Evolutionary conservation across 192 early-diverging fungal species (phyloP), one percentile per base, ranked within the genome.

Genomic region (Coemansia sp.): DNA sequence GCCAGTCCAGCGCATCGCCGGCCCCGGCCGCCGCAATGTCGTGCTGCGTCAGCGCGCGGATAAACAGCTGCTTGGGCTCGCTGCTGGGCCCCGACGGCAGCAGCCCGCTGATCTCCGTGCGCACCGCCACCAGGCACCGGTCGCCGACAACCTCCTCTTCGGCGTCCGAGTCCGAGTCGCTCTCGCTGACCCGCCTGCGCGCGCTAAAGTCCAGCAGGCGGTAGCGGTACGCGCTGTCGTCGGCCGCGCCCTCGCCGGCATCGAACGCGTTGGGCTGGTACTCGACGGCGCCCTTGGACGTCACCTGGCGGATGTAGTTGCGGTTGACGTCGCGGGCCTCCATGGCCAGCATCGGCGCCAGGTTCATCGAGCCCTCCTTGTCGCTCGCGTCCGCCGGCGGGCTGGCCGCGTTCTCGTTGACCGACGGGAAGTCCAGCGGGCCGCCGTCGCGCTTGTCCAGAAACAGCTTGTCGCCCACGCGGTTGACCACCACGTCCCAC

Each of bases 361-460:
- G 85, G 83, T 99, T 99, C 69, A 93, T 86, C 9, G 64, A 48
- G 0, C 23, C 50, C 28, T 93, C 92, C 80, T 92, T 93, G 34
- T 96, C 95, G 15, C 59, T 57, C n/a, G 76, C 69, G 53, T 99
- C 96, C 18, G 89, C 79, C 16, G 96, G 95, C 12, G 92, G 92
- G 54, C 94, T 91, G 7, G 73, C 72, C 9, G 94, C 90, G 80
- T 96, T 97, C 72, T 99, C 96, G 69, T 99, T 97, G 37, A 99
- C 96, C 38, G 89, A 86, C 5, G 90, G 75, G 56, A 88, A 89
- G 70, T 98, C 94, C 61, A 82, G n/a, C 6, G 68, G 57, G 11
- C 91, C 90, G 44, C 88, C 90, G 32, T 86, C 82, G 41, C 96
- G 84, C 80, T 94, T 97, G 71, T 99, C 96, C 41, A 99, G 81